A percentile compares a stretch with the other conserved stretches of the same genome.
Evolutionary conservation across 2,329 filamentous ascomycete species (phyloP).

Genomic region (Stagonosporopsis rhizophila): DNA sequence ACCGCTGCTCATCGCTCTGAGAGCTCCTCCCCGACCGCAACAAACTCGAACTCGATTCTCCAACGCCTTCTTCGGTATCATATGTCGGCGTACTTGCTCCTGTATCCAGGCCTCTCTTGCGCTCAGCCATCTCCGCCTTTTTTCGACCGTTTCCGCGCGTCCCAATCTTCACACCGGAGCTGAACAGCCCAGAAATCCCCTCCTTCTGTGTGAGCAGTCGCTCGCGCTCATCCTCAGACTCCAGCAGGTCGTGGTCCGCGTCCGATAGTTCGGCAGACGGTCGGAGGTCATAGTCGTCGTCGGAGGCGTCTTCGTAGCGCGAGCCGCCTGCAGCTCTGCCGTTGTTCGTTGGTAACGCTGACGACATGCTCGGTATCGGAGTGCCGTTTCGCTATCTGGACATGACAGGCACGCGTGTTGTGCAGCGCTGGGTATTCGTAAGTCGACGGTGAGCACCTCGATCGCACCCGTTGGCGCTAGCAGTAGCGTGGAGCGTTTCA

Average conservation of each 20-base stretch:
- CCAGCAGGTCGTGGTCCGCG: conserved; percentile 51
- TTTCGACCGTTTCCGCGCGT: conserved; percentile 25
- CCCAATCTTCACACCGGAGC: conserved; percentile 41
- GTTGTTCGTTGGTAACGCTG: conserved; percentile 24
- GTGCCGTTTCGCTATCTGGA: not conserved
- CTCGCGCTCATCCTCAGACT: conserved; percentile 57
- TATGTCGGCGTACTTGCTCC: conserved; percentile 83
- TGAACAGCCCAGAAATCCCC: conserved; percentile 40
- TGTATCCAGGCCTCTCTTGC: conserved; percentile 59
- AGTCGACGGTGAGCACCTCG: conserved; percentile 19
- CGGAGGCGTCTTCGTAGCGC: conserved; percentile 41
- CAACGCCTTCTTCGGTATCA: conserved; percentile 84
- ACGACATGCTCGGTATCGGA: conserved; percentile 28
- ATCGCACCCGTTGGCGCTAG: conserved; percentile 10
- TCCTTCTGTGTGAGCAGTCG: conserved; percentile 47
- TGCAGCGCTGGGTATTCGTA: conserved; percentile 8
- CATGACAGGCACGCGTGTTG: conserved; percentile 8
- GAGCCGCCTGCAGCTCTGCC: conserved; percentile 37
- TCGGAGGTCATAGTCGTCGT: conserved; percentile 43
- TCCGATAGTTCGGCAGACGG: conserved; percentile 46
- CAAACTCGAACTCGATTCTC: conserved; percentile 62
- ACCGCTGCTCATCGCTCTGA: conserved; percentile 57
- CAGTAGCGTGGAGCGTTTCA: conserved; percentile 20
- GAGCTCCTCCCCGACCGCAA: conserved; percentile 47
- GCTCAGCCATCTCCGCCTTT: conserved; percentile 35